These are phyloP conservation scores for Debaryomycetaceae sp. DNA, from an alignment of 1,139 yeast genomes.

Conservation along the genomic window DNA sequence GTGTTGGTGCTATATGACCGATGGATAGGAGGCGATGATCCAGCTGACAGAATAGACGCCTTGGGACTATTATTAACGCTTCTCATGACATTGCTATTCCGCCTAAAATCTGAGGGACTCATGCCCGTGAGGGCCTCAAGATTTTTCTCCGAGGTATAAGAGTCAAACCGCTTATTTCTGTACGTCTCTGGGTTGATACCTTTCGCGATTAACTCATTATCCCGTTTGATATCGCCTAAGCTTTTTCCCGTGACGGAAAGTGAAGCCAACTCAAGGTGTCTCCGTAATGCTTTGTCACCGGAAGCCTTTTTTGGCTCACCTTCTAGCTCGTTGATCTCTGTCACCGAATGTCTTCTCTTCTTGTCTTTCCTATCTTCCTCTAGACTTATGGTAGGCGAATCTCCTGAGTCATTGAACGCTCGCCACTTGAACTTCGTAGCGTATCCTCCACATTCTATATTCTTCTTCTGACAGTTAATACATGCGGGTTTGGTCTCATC, in stretches of 20 bases:
- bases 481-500: slow-evolving; percentile 57
- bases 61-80: slow-evolving; percentile 13
- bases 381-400: not conserved
- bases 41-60: not conserved
- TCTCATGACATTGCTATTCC: slow-evolving; percentile 3
- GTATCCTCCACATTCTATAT: slow-evolving; percentile 58
- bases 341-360: slow-evolving; percentile 1
- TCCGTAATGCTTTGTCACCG: slow-evolving; percentile 20
- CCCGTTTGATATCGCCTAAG: slow-evolving; percentile 45
- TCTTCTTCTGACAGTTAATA: slow-evolving; percentile 40
- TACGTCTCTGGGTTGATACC: slow-evolving; percentile 44
- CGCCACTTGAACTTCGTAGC: slow-evolving; percentile 64
- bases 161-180: slow-evolving; percentile 6
- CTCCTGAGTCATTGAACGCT: slow-evolving; percentile 32
- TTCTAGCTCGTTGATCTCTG: not conserved
- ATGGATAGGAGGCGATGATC: slow-evolving; percentile 3
- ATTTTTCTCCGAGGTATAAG: not conserved
- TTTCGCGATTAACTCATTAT: slow-evolving; percentile 44
- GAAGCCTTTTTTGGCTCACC: not conserved
- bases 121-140: not conserved
- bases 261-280: slow-evolving; percentile 52
- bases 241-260: slow-evolving; percentile 52
- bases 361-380: slow-evolving; percentile 3
- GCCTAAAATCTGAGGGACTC: not conserved
- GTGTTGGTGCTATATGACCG: slow-evolving; percentile 17